A percentile compares a stretch with the other conserved stretches of the same genome.
These are phyloP conservation scores for Talaromyces wortmannii DNA, from an alignment of 495 filamentous ascomycete genomes.

Conservation along the genomic window DNA sequence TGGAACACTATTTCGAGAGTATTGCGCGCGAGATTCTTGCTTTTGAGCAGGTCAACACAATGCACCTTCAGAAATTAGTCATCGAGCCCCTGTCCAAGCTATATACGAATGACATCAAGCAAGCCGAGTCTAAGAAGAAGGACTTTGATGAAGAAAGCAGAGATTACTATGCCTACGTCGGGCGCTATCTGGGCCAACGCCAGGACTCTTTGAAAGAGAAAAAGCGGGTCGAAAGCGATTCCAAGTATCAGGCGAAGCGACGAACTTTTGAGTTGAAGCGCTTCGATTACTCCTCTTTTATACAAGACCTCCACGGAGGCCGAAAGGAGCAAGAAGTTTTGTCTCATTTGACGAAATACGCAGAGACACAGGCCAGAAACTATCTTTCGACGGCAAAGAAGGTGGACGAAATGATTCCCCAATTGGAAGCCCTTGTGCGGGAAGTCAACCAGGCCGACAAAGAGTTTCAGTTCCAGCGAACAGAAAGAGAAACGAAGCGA, in stretches of 20 bases:
- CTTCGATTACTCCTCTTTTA: slow-evolving; percentile 98
- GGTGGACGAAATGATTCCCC: slow-evolving; percentile 80
- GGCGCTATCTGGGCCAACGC: slow-evolving; percentile 88
- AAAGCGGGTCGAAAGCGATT: slow-evolving; percentile 87
- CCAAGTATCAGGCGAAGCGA: slow-evolving; percentile 91
- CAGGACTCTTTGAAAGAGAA: slow-evolving; percentile 97
- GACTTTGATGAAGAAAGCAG: slow-evolving; percentile 98
- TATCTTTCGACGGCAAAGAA: slow-evolving; percentile 80
- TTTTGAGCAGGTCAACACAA: slow-evolving; percentile 79
- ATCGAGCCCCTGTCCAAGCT: slow-evolving; percentile 90
- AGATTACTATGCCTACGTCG: slow-evolving; percentile 93
- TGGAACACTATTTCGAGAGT: slow-evolving; percentile 98
- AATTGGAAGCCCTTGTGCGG: slow-evolving; percentile 82
- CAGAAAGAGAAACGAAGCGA: slow-evolving; percentile 90
- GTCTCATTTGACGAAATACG: slow-evolving; percentile 91
- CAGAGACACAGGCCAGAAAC: slow-evolving; percentile 78
- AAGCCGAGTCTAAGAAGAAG: slow-evolving; percentile 92
- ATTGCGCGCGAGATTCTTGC: slow-evolving; percentile 84
- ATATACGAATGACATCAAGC: slow-evolving; percentile 95
- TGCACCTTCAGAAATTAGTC: slow-evolving; percentile 82
- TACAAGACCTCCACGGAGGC: slow-evolving; percentile 96
- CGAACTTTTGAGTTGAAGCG: slow-evolving; percentile 93
- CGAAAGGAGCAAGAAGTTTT: slow-evolving; percentile 97
- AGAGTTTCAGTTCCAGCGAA: slow-evolving; percentile 88
- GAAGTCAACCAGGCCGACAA: slow-evolving; percentile 92